Percentiles rank a stretch among this genome's conserved stretches.
These are phyloP conservation scores for Clarireedia homoeocarpa DNA, from an alignment of 2,329 filamentous ascomycete genomes.

Conservation along the genomic window DNA sequence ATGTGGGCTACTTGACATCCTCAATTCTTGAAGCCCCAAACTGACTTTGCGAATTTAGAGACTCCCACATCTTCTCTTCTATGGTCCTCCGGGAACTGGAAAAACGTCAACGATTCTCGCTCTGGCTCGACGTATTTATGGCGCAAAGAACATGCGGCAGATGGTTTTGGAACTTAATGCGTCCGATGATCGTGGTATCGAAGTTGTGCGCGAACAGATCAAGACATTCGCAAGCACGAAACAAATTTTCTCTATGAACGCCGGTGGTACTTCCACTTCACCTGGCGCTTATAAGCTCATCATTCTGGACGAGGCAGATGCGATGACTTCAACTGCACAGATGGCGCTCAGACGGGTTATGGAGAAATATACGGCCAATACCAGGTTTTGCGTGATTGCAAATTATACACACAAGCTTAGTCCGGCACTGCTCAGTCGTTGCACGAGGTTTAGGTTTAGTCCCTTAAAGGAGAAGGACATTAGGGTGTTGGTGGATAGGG, in stretches of 20 bases:
- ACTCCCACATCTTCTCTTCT: slow-evolving; percentile 90
- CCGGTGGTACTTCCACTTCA: slow-evolving; percentile 33
- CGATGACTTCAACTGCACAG: slow-evolving; percentile 97
- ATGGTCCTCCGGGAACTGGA: slow-evolving; percentile 91
- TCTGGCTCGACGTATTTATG: slow-evolving; percentile 88
- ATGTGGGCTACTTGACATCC: slow-evolving; percentile 40
- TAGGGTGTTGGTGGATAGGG: slow-evolving; percentile 74
- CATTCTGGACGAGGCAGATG: slow-evolving; percentile 96
- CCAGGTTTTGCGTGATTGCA: slow-evolving; percentile 94
- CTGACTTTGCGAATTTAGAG: slow-evolving; percentile 38
- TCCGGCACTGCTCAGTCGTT: slow-evolving; percentile 83
- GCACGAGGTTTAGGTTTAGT: slow-evolving; percentile 91
- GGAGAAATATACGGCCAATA: slow-evolving; percentile 99
- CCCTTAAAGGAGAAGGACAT: slow-evolving; percentile 88
- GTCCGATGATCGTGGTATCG: slow-evolving; percentile 93
- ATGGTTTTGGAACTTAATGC: slow-evolving; percentile 98
- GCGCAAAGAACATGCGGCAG: slow-evolving; percentile 83
- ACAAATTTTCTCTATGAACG: slow-evolving; percentile 78
- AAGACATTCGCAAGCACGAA: slow-evolving; percentile 98
- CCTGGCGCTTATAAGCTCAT: slow-evolving; percentile 88
- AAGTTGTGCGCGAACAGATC: slow-evolving; percentile 97
- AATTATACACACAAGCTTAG: slow-evolving; percentile 99
- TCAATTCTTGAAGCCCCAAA: slow-evolving; percentile 4
- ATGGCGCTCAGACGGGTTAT: slow-evolving; percentile 96
- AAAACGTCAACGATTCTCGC: slow-evolving; percentile 97